Conservation (phyloP, 257 asterid species). For the Plantago ovata region DNA sequence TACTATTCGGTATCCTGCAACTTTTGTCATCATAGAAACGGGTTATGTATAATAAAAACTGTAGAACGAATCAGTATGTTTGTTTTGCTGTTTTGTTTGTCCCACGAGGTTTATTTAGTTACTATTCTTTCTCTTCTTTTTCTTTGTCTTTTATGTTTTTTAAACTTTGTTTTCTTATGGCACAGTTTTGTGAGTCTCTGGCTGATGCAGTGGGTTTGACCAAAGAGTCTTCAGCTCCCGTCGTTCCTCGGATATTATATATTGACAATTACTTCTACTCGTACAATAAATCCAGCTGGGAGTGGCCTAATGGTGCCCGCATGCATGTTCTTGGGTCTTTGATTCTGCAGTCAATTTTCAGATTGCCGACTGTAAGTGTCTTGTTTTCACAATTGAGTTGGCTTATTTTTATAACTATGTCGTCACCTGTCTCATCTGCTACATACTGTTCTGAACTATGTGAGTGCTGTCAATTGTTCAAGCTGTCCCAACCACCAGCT, state of each 20-base stretch:
- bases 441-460: too few species aligned
- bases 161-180: conserved; percentile 17
- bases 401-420: too few species aligned
- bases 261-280: conserved; percentile 59
- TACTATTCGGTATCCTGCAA: background rate
- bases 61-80: background rate
- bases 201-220: conserved; percentile 61
- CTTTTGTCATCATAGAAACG: background rate
- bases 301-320: conserved; percentile 66
- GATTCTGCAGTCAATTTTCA: conserved; percentile 80
- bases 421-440: too few species aligned
- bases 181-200: conserved; percentile 86
- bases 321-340: conserved; percentile 88
- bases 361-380: conserved; percentile 63
- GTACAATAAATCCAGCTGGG: conserved; percentile 67
- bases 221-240: conserved; percentile 56
- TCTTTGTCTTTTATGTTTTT: conserved; percentile 12
- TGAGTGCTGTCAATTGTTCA: too few species aligned
- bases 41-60: background rate
- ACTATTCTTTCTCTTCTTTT: background rate
- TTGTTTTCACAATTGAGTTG: conserved; percentile 12
- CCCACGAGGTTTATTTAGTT: too few species aligned
- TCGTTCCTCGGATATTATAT: conserved; percentile 66
- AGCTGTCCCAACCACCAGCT: too few species aligned
- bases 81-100: background rate